Conservation (phyloP, 202 grass and related monocot species). For the Carex arenaria region DNA sequence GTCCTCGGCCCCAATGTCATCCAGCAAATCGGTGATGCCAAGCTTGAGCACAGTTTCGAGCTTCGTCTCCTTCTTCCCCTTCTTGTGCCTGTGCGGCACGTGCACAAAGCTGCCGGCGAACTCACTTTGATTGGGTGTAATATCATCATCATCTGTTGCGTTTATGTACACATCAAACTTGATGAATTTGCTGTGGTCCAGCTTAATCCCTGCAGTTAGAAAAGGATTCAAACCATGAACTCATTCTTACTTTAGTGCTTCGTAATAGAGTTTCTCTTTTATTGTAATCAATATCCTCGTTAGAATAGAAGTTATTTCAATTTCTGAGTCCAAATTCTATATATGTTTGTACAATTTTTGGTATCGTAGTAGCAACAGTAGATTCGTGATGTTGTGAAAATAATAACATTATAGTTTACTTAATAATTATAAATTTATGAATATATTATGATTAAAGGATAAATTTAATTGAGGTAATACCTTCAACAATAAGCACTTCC, state of each 20-base stretch:
- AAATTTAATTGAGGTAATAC: conserved; percentile 3
- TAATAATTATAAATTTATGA: neutral
- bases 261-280: neutral
- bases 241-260: neutral
- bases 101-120: conserved; percentile 57
- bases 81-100: conserved; percentile 31
- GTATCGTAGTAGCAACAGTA: no score
- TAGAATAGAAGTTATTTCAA: no score
- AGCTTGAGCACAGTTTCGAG: conserved; percentile 34
- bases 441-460: neutral
- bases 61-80: neutral
- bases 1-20: conserved; percentile 33
- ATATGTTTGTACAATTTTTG: no score
- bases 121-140: conserved; percentile 14
- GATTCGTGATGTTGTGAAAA: no score
- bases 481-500: conserved; percentile 57
- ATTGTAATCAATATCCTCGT: neutral
- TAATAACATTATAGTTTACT: no score
- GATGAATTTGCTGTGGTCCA: conserved; percentile 31
- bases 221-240: neutral
- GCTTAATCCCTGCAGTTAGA: conserved; percentile 10
- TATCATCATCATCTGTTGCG: neutral
- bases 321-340: no score
- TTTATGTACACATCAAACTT: conserved; percentile 81
- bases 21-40: conserved; percentile 41